A percentile compares a stretch with the other conserved stretches of the same genome.
Conservation (phyloP, 257 asterid genomes). For the Jacaranda copaia region DNA sequence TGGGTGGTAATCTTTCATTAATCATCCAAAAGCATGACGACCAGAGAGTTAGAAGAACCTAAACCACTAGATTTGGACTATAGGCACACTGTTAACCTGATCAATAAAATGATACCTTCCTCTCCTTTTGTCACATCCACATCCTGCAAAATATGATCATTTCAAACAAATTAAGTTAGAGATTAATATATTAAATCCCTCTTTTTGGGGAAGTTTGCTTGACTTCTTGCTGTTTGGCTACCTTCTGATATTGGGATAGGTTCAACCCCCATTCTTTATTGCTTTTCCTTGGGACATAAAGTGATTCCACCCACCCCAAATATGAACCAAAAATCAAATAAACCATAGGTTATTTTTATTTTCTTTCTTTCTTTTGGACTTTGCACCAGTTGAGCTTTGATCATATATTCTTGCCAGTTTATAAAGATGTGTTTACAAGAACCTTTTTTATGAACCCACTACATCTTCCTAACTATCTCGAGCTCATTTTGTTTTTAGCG, state of each 20-base stretch:
- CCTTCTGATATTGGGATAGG: conserved; percentile 38
- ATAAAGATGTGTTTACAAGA: conserved; percentile 23
- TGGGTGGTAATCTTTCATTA: not conserved
- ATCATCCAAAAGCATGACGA: not conserved
- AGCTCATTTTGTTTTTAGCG: not conserved
- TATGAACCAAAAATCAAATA: conserved; percentile 16
- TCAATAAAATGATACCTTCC: not conserved
- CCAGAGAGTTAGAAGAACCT: not conserved
- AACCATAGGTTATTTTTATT: not conserved
- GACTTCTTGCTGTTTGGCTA: conserved; percentile 45
- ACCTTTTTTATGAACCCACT: not conserved
- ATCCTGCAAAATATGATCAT: conserved; percentile 20
- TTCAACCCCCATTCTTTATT: conserved; percentile 38
- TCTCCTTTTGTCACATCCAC: conserved; percentile 24
- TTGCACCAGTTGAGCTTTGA: conserved; percentile 22
- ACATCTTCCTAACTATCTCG: conserved; percentile 11
- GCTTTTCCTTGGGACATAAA: conserved; percentile 47
- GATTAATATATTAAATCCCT: conserved; percentile 14
- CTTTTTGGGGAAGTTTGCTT: conserved; percentile 36
- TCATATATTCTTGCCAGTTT: conserved; percentile 20
- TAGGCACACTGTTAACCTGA: not conserved
- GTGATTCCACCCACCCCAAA: conserved; percentile 44
- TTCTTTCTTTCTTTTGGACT: not conserved
- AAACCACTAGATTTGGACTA: not conserved
- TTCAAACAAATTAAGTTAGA: not conserved